Conservation (phyloP, 2,329 filamentous ascomycete genomes). For the Sclerotiophoma versabilis region DNA sequence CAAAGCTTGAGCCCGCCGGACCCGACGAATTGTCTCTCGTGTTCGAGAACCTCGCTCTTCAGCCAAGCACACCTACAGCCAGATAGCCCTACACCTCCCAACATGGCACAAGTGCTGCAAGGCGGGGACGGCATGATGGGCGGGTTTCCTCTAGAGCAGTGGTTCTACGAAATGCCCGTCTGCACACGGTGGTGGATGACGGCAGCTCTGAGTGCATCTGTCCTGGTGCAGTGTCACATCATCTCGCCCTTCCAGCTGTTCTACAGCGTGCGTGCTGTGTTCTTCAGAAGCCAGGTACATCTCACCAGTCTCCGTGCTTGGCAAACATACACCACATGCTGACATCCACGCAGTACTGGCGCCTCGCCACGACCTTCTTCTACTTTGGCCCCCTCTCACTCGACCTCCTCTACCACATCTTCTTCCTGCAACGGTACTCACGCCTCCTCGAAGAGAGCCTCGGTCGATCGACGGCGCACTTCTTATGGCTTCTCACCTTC, state of each 20-base stretch:
- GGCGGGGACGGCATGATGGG: slow-evolving; percentile 53
- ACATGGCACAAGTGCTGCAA: slow-evolving; percentile 56
- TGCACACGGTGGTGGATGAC: slow-evolving; percentile 98
- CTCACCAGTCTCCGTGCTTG: background rate
- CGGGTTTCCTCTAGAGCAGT: slow-evolving; percentile 86
- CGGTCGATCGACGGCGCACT: slow-evolving; percentile 89
- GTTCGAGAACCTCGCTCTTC: background rate
- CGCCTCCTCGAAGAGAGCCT: slow-evolving; percentile 93
- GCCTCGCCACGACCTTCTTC: slow-evolving; percentile 92
- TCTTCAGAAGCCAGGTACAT: slow-evolving; percentile 84
- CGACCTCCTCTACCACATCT: slow-evolving; percentile 96
- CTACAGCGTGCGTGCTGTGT: slow-evolving; percentile 93
- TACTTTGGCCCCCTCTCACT: slow-evolving; percentile 96
- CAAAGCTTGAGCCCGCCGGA: too few species aligned
- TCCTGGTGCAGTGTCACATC: slow-evolving; percentile 91
- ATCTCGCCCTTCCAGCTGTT: slow-evolving; percentile 94
- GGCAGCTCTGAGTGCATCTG: slow-evolving; percentile 84
- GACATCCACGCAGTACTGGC: slow-evolving; percentile 78
- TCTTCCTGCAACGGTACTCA: slow-evolving; percentile 96
- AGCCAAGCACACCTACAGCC: too few species aligned
- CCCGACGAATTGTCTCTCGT: background rate
- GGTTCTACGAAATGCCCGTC: slow-evolving; percentile 98
- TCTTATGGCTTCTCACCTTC: slow-evolving; percentile 92
- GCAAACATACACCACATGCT: background rate
- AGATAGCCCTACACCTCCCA: too few species aligned